Base-by-base conservation (phyloP, 495 filamentous ascomycete species). In the Ascodesmis nigricans region DNA sequence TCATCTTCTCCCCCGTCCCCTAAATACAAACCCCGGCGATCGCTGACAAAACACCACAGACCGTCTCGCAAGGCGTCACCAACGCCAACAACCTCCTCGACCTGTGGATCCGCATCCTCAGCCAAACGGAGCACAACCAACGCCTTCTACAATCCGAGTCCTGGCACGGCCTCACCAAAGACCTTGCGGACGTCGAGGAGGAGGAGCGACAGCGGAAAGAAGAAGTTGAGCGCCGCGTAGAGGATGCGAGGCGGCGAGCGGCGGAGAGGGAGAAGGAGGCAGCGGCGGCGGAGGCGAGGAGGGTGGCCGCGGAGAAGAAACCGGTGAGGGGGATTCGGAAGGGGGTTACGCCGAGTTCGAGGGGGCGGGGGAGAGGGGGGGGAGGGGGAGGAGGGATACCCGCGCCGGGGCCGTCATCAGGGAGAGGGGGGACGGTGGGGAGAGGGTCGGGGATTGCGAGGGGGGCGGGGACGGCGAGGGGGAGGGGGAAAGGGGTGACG, bases 41-140 rank as follows among this genome's bases (percentile, higher is more conserved):
- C 44, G 9, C 44, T 46, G 14, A 41, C 44, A n/a, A 21, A 26
- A n/a, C 38, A 46, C 18, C 45, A 47, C 18, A 34, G 46, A 11
- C 44, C 38, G 10, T 47, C 42, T 21, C 23, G 23, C 23, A 25
- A 15, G 19, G 10, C 16, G 9, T 34, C 31, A 34, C 31, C 20
- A 21, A 7, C 20, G 2, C 31, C 29, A 8, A 14, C 10, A 8
- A 31, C 0, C 68, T 97, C n/a, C 67, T 97, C 22, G 80, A 83
- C 44, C 87, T 87, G 17, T 97, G 82, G 82, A 90, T 81, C 27
- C 72, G 81, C 36, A 93, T 95, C 41, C 67, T 97, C 3, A 83
- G 77, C 15, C 87, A 93, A 51, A 93, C 87, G 0, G 87, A 97
- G 56, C 83, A 97, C 53, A 95, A 90, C 47, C 82, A 95, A 49